phyloP scores from a whole-genome alignment of 768 basidiomycete species.

The Clitopilus hobsonii region DNA sequence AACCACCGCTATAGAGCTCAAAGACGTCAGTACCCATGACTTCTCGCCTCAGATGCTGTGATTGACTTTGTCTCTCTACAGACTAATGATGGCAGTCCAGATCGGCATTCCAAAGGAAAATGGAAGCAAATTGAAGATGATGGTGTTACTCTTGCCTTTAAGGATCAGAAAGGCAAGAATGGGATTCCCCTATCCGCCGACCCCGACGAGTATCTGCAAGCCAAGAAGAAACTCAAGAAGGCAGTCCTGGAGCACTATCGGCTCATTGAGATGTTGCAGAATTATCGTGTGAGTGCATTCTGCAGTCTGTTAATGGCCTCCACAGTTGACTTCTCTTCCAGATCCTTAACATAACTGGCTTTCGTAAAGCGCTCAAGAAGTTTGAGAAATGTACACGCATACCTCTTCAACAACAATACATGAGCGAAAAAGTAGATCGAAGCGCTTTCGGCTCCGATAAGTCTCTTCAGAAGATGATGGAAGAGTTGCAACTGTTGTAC shows the following conservation, averaged over 20 bases:
- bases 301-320: neutral
- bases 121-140: conserved; percentile 1
- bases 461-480: conserved; percentile 61
- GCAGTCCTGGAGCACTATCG: conserved; percentile 84
- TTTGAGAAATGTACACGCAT: conserved; percentile 81
- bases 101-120: neutral
- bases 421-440: conserved; percentile 70
- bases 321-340: conserved; percentile 16
- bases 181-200: conserved; percentile 31
- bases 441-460: conserved; percentile 64
- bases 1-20: neutral
- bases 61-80: neutral
- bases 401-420: conserved; percentile 71
- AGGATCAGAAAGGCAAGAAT: conserved; percentile 4
- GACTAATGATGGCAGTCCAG: neutral
- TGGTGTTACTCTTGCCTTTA: no score
- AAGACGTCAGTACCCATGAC: neutral
- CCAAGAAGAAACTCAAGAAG: conserved; percentile 81
- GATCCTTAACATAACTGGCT: conserved; percentile 87
- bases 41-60: neutral
- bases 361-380: conserved; percentile 82
- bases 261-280: conserved; percentile 78
- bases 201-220: conserved; percentile 77
- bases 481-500: conserved; percentile 73
- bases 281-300: conserved; percentile 65